Conservation (phyloP, 1,139 yeast species). For the Debaryomyces udenii region DNA sequence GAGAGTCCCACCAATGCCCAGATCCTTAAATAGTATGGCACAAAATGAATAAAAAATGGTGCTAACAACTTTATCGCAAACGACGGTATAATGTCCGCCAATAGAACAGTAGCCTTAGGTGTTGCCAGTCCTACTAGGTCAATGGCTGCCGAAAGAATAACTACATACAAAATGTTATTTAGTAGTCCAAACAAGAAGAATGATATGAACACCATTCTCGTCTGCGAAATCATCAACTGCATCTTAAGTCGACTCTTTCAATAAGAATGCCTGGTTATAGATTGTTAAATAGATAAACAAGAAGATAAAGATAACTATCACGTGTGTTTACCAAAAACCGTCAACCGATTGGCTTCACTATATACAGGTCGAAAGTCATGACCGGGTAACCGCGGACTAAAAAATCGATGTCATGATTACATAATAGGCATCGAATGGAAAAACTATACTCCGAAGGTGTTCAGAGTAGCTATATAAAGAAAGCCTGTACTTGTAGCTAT, state of each 20-base stretch:
- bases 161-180: slow-evolving; percentile 88
- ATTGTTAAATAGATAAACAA: no score
- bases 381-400: no score
- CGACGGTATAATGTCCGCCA: slow-evolving; percentile 88
- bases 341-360: no score
- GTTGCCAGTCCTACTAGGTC: slow-evolving; percentile 83
- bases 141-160: slow-evolving; percentile 87
- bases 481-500: no score
- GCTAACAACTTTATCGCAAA: slow-evolving; percentile 69
- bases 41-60: slow-evolving; percentile 74
- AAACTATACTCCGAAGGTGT: no score
- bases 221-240: slow-evolving; percentile 12
- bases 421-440: no score
- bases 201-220: slow-evolving; percentile 41
- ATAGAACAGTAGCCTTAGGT: slow-evolving; percentile 83
- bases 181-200: slow-evolving; percentile 86
- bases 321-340: no score
- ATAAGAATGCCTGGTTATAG: no score
- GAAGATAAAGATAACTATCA: no score
- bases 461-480: no score
- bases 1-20: slow-evolving; percentile 60
- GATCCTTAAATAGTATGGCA: slow-evolving; percentile 63
- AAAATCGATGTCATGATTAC: no score
- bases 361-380: no score
- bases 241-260: background rate